phyloP scores from a whole-genome alignment of 192 early-diverging fungal species.

The Spizellomyces punctatus region DNA sequence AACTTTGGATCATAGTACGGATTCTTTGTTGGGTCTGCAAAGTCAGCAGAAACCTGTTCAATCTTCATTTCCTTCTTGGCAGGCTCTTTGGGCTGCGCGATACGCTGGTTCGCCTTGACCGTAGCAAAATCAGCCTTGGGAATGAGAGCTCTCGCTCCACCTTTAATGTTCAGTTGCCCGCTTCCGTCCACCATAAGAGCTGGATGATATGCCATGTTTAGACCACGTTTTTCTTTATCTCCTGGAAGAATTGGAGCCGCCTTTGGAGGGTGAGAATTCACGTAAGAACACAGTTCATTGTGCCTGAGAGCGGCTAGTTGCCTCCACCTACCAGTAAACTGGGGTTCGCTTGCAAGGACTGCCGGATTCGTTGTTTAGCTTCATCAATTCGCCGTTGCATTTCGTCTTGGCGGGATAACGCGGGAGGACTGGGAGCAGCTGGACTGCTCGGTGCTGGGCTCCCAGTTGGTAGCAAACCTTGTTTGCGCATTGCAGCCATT shows the following conservation, averaged over 20 bases:
- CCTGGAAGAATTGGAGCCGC: constrained; percentile 18
- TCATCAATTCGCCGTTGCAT: constrained; percentile 56
- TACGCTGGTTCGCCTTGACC: constrained; percentile 72
- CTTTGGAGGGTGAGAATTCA: neutral
- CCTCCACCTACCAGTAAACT: constrained; percentile 2
- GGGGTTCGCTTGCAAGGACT: constrained; percentile 9
- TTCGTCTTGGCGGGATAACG: constrained; percentile 25
- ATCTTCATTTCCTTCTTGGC: constrained; percentile 56
- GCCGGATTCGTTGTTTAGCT: constrained; percentile 34
- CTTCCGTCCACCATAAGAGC: constrained; percentile 32
- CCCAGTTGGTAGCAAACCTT: constrained; percentile 19
- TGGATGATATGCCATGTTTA: constrained; percentile 49
- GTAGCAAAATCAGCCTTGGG: constrained; percentile 64
- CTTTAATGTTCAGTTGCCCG: constrained; percentile 44
- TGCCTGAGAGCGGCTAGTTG: too few relatives aligned
- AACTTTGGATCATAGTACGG: constrained; percentile 85
- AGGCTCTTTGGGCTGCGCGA: constrained; percentile 37
- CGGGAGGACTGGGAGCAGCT: constrained; percentile 4
- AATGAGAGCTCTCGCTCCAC: constrained; percentile 55
- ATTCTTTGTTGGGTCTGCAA: constrained; percentile 75
- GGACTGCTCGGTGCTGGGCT: constrained; percentile 15
- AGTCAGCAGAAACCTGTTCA: constrained; percentile 46
- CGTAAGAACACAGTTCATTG: too few relatives aligned
- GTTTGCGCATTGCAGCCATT: constrained; percentile 60
- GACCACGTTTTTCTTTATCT: constrained; percentile 32